Percentiles rank a stretch among this genome's conserved stretches.
Conservation (phyloP, 108 stramenopile genomes). For the Skeletonema grethae region DNA sequence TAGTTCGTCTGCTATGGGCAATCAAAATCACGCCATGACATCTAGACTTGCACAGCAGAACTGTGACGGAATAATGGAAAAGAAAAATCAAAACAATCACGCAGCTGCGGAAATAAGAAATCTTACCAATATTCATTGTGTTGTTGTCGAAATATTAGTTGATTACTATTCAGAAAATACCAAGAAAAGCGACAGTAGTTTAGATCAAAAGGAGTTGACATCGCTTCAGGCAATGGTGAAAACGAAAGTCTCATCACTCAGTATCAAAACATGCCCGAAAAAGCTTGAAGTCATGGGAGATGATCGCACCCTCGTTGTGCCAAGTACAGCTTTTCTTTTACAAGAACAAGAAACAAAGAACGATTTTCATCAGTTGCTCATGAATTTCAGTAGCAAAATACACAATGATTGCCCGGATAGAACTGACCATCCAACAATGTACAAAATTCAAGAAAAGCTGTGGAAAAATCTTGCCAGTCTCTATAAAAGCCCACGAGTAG, state of each 20-base stretch:
- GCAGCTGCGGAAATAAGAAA: background rate
- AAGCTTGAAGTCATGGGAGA: conserved; percentile 79
- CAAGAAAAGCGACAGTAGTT: background rate
- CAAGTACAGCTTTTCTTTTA: conserved; percentile 19
- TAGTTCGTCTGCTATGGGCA: conserved; percentile 43
- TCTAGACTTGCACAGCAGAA: conserved; percentile 6
- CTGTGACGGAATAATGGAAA: background rate
- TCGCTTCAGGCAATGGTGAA: conserved; percentile 19
- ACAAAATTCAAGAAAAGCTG: conserved; percentile 38
- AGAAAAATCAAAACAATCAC: conserved; percentile 18
- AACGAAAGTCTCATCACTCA: conserved; percentile 31
- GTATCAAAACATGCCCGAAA: conserved; percentile 37
- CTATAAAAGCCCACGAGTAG: conserved; percentile 59
- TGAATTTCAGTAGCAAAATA: background rate
- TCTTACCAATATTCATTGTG: conserved; percentile 30
- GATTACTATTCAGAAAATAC: conserved; percentile 3
- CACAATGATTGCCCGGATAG: background rate
- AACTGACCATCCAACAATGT: background rate
- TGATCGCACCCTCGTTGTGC: conserved; percentile 76
- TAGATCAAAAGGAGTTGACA: background rate
- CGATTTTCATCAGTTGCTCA: conserved; percentile 6
- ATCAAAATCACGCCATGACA: conserved; percentile 1
- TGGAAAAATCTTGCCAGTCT: conserved; percentile 57
- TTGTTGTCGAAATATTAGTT: conserved; percentile 24
- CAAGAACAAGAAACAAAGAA: background rate